These are phyloP conservation scores for Candida sakaeoensis DNA, from an alignment of 805 yeast genomes.

Conservation along the genomic window DNA sequence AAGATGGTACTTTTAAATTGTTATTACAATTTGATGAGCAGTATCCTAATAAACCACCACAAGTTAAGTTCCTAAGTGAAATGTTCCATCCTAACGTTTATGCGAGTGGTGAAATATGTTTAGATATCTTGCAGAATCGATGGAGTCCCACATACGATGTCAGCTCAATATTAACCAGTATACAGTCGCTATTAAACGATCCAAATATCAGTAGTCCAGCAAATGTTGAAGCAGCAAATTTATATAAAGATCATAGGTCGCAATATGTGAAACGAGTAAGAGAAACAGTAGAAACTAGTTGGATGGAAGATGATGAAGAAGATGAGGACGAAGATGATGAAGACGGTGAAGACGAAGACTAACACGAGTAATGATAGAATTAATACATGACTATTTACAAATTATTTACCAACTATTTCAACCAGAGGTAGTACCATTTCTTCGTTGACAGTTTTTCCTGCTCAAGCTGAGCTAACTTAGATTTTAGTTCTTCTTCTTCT, in stretches of 20 bases:
- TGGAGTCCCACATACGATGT: conserved; percentile 99
- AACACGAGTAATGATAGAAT: neutral
- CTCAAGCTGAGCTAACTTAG: conserved; percentile 14
- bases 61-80: conserved; percentile 82
- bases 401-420: conserved; percentile 22
- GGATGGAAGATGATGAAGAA: conserved; percentile 77
- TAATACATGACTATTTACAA: conserved; percentile 1
- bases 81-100: conserved; percentile 99
- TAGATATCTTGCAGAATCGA: conserved; percentile 92
- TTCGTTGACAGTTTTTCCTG: conserved; percentile 15
- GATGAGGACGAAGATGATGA: conserved; percentile 47
- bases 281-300: conserved; percentile 90
- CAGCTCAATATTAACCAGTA: conserved; percentile 87
- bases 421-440: conserved; percentile 56
- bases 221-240: conserved; percentile 94
- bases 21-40: conserved; percentile 90
- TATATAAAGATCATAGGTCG: conserved; percentile 90
- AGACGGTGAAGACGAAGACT: conserved; percentile 23
- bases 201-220: conserved; percentile 97
- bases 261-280: conserved; percentile 89
- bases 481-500: conserved; percentile 12
- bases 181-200: conserved; percentile 88
- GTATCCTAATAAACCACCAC: conserved; percentile 96
- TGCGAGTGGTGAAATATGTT: conserved; percentile 90
- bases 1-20: conserved; percentile 92